A percentile compares a stretch with the other conserved stretches of the same genome.
Evolutionary conservation across 208 protist species (phyloP).

Genomic region (Acanthamoeba healyi): DNA sequence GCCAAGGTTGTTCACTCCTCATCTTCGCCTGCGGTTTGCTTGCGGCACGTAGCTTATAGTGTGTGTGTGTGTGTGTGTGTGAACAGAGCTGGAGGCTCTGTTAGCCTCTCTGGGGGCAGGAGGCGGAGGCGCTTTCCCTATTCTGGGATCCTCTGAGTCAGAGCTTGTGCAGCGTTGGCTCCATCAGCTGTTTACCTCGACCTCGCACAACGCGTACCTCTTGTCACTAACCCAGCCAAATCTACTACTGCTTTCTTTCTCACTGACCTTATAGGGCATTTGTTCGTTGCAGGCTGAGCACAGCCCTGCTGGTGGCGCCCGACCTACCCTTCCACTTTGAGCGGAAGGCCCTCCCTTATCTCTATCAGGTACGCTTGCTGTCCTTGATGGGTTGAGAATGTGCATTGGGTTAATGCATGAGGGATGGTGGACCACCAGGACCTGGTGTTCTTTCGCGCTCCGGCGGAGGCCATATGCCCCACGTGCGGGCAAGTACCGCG

Average conservation of each 20-base stretch:
- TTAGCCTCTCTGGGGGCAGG: background rate
- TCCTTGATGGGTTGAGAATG: no score
- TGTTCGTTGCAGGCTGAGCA: no score
- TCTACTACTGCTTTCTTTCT: background rate
- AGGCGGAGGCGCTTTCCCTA: background rate
- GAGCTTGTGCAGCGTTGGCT: background rate
- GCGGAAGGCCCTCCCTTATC: background rate
- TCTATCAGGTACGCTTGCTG: constrained; percentile 59
- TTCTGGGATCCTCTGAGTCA: background rate
- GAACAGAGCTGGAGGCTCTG: background rate
- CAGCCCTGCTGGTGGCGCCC: background rate
- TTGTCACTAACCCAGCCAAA: no score
- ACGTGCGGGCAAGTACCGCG: constrained; percentile 20
- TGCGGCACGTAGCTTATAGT: background rate
- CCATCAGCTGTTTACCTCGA: background rate
- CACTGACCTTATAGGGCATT: background rate
- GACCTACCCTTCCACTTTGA: constrained; percentile 53
- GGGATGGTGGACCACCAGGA: background rate
- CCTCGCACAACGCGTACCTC: no score
- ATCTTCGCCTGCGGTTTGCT: no score
- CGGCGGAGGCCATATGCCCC: constrained; percentile 4
- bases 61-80: background rate
- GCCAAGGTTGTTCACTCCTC: background rate
- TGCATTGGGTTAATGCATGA: background rate
- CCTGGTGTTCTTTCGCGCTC: constrained; percentile 33